Evolutionary conservation across 2,329 filamentous ascomycete genomes (phyloP).

Genomic region (Ceratocystis huliohia): DNA sequence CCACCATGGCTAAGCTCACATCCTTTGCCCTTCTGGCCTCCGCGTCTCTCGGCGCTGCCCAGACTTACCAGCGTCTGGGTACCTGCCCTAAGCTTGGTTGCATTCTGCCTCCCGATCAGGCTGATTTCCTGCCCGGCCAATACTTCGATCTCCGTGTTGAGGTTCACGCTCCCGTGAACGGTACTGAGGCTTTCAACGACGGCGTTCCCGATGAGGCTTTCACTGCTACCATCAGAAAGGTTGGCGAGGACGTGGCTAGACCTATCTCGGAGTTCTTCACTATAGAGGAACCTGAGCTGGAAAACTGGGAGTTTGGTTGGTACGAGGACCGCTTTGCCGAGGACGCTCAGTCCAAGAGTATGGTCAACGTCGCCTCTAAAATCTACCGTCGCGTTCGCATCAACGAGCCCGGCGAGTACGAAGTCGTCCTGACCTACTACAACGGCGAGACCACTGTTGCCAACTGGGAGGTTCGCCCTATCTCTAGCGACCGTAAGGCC

Average conservation of each 20-base stretch:
- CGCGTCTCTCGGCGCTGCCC: slow-evolving; percentile 30
- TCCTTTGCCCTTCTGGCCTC: slow-evolving; percentile 19
- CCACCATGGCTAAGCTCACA: slow-evolving; percentile 16
- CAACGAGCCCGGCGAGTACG: slow-evolving; percentile 68
- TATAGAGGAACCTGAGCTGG: slow-evolving; percentile 56
- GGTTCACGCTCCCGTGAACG: slow-evolving; percentile 69
- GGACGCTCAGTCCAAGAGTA: slow-evolving; percentile 53
- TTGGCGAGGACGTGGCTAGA: slow-evolving; percentile 37
- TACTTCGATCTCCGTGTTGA: slow-evolving; percentile 75
- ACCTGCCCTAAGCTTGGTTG: slow-evolving; percentile 48
- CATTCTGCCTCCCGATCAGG: slow-evolving; percentile 49
- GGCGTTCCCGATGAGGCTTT: slow-evolving; percentile 61
- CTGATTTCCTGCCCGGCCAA: slow-evolving; percentile 73
- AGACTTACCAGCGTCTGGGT: slow-evolving; percentile 48
- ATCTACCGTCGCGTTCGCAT: slow-evolving; percentile 63
- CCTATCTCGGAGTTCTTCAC: slow-evolving; percentile 55
- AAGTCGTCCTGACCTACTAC: slow-evolving; percentile 64
- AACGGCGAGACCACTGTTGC: slow-evolving; percentile 57
- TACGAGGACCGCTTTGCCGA: slow-evolving; percentile 72
- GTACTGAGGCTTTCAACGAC: slow-evolving; percentile 60
- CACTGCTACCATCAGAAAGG: slow-evolving; percentile 59
- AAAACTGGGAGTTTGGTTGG: slow-evolving; percentile 76
- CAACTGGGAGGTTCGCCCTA: slow-evolving; percentile 62
- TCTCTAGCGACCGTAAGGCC: slow-evolving; percentile 56
- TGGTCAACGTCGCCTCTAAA: slow-evolving; percentile 72